Conservation (phyloP, 768 basidiomycete genomes). For the Hemileccinum rubropunctum region DNA sequence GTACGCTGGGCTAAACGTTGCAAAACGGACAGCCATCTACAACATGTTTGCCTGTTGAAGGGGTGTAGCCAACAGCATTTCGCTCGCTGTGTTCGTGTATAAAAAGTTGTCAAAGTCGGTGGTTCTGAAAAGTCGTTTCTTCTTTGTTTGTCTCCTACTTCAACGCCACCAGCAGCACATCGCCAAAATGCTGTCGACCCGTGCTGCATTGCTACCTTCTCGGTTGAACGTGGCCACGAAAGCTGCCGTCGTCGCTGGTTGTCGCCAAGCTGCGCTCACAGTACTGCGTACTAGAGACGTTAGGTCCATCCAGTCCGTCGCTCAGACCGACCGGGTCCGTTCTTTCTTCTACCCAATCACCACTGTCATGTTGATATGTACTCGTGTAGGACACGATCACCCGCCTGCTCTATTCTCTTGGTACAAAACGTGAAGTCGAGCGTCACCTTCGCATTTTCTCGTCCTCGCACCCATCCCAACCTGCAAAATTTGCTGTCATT, state of each 20-base stretch:
- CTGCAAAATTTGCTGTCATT: conserved; percentile 96
- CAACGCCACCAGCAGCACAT: conserved; percentile 5
- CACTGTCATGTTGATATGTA: not conserved
- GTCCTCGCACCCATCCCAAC: conserved; percentile 81
- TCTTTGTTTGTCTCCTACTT: not conserved
- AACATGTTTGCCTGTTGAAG: not conserved
- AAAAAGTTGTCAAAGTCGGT: not conserved
- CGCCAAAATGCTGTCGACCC: conserved; percentile 30
- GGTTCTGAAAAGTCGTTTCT: not conserved
- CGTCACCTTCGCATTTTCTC: conserved; percentile 98
- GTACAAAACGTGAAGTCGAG: conserved; percentile 96
- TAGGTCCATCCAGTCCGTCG: conserved; percentile 55
- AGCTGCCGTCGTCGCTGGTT: conserved; percentile 45
- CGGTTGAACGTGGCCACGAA: conserved; percentile 40
- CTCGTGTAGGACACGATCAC: conserved; percentile 86
- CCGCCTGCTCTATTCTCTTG: conserved; percentile 93
- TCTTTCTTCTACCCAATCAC: not conserved
- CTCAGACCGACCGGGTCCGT: conserved; percentile 74
- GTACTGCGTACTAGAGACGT: conserved; percentile 39
- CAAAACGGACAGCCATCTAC: not conserved
- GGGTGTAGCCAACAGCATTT: conserved; percentile 22
- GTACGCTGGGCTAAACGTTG: too few relatives aligned
- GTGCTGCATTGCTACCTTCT: conserved; percentile 20
- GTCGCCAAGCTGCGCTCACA: conserved; percentile 39
- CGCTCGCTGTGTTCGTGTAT: not conserved